phyloP scores from a whole-genome alignment of 2,329 filamentous ascomycete genomes.

The Sclerotinia subarctica region DNA sequence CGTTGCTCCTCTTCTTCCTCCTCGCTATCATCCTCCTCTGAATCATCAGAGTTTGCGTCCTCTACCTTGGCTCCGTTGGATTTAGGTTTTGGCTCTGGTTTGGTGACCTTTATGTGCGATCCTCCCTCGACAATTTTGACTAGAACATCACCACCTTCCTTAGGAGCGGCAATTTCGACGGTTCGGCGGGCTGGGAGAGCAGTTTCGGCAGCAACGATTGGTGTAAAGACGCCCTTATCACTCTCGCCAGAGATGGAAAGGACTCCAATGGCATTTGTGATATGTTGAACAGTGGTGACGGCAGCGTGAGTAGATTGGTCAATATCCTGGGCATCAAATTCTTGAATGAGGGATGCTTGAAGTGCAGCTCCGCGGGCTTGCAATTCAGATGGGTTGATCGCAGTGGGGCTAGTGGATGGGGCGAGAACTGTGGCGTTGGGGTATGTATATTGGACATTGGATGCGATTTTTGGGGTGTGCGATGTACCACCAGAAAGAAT shows the following conservation, averaged over 20 bases:
- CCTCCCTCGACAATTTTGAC: slow-evolving; percentile 85
- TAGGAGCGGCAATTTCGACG: slow-evolving; percentile 71
- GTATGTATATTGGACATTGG: slow-evolving; percentile 77
- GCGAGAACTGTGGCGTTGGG: slow-evolving; percentile 77
- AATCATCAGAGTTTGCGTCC: slow-evolving; percentile 54
- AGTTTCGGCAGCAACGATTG: slow-evolving; percentile 81
- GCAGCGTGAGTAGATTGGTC: slow-evolving; percentile 94
- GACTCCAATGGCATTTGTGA: slow-evolving; percentile 83
- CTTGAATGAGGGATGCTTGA: slow-evolving; percentile 89
- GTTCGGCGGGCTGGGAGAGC: slow-evolving; percentile 85
- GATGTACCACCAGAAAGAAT: slow-evolving; percentile 89
- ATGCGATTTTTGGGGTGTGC: slow-evolving; percentile 89
- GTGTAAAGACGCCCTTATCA: slow-evolving; percentile 67
- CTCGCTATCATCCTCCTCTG: slow-evolving; percentile 57
- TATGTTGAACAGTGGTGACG: slow-evolving; percentile 90
- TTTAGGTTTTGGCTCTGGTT: slow-evolving; percentile 76
- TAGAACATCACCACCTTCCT: slow-evolving; percentile 81
- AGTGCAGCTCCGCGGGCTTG: slow-evolving; percentile 87
- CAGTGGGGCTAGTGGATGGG: slow-evolving; percentile 70
- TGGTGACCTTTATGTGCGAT: slow-evolving; percentile 89
- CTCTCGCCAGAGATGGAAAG: slow-evolving; percentile 61
- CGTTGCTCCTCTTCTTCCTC: slow-evolving; percentile 85
- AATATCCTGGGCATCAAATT: slow-evolving; percentile 91
- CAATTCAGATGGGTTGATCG: slow-evolving; percentile 93
- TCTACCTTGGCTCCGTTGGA: slow-evolving; percentile 55